Conservation (phyloP, 1,139 yeast genomes). For the Wickerhamomyces sp. region DNA sequence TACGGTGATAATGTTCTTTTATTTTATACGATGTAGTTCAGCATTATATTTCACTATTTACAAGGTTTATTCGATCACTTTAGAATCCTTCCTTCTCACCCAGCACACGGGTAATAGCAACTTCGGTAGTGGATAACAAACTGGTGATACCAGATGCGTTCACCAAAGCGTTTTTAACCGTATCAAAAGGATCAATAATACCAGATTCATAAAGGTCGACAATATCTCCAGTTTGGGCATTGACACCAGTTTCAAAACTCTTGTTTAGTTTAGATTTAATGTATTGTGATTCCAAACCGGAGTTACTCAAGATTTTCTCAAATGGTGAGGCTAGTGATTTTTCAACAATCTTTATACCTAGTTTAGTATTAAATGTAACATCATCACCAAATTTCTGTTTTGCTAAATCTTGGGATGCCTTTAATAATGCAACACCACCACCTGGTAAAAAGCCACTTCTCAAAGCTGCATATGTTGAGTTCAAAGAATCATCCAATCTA, state of each 20-base stretch:
- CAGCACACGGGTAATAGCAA: slow-evolving; percentile 20
- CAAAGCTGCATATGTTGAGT: slow-evolving; percentile 22
- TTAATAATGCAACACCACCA: slow-evolving; percentile 23
- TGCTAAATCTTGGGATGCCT: slow-evolving; percentile 14
- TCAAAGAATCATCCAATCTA: slow-evolving; percentile 23
- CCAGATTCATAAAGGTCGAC: slow-evolving; percentile 24
- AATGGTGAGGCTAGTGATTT: slow-evolving; percentile 19
- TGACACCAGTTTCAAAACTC: slow-evolving; percentile 19
- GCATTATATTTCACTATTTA: no score
- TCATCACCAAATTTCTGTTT: slow-evolving; percentile 6
- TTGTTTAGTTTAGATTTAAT: slow-evolving; percentile 7
- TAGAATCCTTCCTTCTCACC: slow-evolving; percentile 23
- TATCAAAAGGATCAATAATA: slow-evolving; percentile 23
- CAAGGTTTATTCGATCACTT: not conserved
- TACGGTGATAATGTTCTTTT: no score
- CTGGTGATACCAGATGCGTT: slow-evolving; percentile 24
- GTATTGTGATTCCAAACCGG: slow-evolving; percentile 15
- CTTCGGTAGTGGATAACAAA: slow-evolving; percentile 22
- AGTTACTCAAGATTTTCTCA: slow-evolving; percentile 18
- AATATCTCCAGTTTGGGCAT: slow-evolving; percentile 22
- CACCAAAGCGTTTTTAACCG: slow-evolving; percentile 18
- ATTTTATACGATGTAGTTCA: no score
- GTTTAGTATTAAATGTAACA: slow-evolving; percentile 16
- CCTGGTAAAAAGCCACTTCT: slow-evolving; percentile 24
- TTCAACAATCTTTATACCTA: slow-evolving; percentile 20